These are phyloP conservation scores for Globisporangium emineosum DNA, from an alignment of 352 stramenopile genomes.

Conservation along the genomic window DNA sequence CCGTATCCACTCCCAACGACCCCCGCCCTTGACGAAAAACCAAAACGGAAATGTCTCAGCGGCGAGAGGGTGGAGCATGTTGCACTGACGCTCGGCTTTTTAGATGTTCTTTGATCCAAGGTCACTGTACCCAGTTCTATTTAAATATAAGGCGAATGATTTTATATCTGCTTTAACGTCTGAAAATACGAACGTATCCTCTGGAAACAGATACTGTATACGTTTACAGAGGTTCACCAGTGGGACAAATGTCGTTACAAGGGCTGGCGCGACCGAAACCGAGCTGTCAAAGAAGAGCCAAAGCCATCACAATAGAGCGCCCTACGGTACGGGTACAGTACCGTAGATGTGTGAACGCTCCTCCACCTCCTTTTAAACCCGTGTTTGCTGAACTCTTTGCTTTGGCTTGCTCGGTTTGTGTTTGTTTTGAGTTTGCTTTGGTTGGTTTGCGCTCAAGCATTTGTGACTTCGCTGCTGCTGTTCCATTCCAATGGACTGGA, in stretches of 20 bases:
- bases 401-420: no score
- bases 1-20: constrained; percentile 2
- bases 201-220: not conserved
- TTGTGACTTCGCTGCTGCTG: no score
- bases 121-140: not conserved
- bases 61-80: not conserved
- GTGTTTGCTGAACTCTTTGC: not conserved
- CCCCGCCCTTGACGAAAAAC: constrained; percentile 7
- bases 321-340: not conserved
- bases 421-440: not conserved
- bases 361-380: not conserved
- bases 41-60: constrained; percentile 6
- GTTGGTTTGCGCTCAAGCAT: not conserved
- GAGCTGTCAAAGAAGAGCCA: constrained; percentile 4
- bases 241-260: constrained; percentile 15
- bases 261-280: not conserved
- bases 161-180: not conserved
- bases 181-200: not conserved
- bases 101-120: not conserved
- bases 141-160: not conserved
- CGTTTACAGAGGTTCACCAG: not conserved
- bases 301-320: not conserved
- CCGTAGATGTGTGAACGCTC: not conserved
- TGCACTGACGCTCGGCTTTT: not conserved
- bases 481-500: no score